Percentiles rank a stretch among this genome's conserved stretches.
Conservation (phyloP, 495 filamentous ascomycete species). For the Aspergillus coremiiformis region DNA sequence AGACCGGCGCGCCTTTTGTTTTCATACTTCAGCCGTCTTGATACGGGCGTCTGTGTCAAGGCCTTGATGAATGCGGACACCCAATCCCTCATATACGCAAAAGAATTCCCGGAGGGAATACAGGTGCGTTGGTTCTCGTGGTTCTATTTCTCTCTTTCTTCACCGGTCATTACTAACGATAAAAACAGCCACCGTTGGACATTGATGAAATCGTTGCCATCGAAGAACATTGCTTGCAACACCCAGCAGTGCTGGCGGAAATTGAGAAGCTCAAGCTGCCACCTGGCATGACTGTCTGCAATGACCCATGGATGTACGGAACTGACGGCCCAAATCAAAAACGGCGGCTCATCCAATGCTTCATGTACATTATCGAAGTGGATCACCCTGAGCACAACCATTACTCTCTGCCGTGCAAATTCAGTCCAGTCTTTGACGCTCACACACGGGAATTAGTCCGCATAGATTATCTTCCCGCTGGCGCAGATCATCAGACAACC, state of each 20-base stretch:
- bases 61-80: conserved; percentile 37
- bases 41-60: conserved; percentile 37
- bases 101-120: conserved; percentile 35
- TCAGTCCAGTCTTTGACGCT: conserved; percentile 68
- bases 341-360: conserved; percentile 39
- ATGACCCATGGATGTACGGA: conserved; percentile 44
- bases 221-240: conserved; percentile 34
- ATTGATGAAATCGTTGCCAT: conserved; percentile 36
- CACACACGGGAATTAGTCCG: conserved; percentile 54
- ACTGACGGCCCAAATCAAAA: conserved; percentile 30
- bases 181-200: conserved; percentile 31
- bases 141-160: background rate
- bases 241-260: conserved; percentile 35
- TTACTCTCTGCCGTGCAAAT: conserved; percentile 70
- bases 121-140: conserved; percentile 22
- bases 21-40: conserved; percentile 35
- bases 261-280: conserved; percentile 38
- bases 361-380: conserved; percentile 37
- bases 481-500: conserved; percentile 20
- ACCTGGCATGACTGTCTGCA: conserved; percentile 34
- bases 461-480: conserved; percentile 44
- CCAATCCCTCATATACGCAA: conserved; percentile 30
- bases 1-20: conserved; percentile 36
- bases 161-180: conserved; percentile 2
- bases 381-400: conserved; percentile 54